Base-by-base conservation (phyloP, 1,139 yeast genomes). In the Suhomyces bokatorum region DNA sequence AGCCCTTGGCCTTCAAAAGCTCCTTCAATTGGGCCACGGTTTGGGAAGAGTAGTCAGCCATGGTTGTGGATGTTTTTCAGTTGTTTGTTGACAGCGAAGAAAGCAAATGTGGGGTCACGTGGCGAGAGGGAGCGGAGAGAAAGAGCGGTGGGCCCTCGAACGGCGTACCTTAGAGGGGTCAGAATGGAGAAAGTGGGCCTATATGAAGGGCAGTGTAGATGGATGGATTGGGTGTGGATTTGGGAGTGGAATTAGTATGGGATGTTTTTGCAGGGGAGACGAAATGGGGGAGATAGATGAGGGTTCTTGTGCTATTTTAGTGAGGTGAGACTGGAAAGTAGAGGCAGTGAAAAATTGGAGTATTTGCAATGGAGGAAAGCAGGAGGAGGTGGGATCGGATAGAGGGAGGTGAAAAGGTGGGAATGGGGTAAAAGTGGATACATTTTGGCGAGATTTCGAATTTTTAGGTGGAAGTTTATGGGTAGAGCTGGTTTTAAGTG, bases 1-100 rank as follows among this genome's bases (percentile, higher is more conserved):
- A 76, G 1, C 85, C 87, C 53, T 83, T 81, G 37, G 75, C 68
- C 57, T 85, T 84, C 57, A 93, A 78, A 45, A 81, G 57, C 52
- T 87, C 97, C 63, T 87, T 90, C 65, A 91, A 78, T 70, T 89
- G 96, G 32, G 86, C 83, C 40, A 90, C 97, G 29, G 96, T 91
- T 56, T 75, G 79, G 45, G 79, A 64, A 32, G 81, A 62, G 65
- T 83, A 86, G 35, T 79, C 81, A 13, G 83, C 54, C 88, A 82
- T 83, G 45, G 34, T 40, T 22, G 20, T 32, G 31, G 35, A 39
- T 28, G 35, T 32, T 22, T 20, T 35, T 22, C n/a, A 39, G 37
- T 26, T 27, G 41, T 27, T 42, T 35, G 37, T 32, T 27, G 35
- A 24, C 30, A 31, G 39, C 37, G 40, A 24, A 27, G 37, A 37